These are phyloP conservation scores for Xerocomellus amylosporus DNA, from an alignment of 768 basidiomycete genomes.

Conservation along the genomic window DNA sequence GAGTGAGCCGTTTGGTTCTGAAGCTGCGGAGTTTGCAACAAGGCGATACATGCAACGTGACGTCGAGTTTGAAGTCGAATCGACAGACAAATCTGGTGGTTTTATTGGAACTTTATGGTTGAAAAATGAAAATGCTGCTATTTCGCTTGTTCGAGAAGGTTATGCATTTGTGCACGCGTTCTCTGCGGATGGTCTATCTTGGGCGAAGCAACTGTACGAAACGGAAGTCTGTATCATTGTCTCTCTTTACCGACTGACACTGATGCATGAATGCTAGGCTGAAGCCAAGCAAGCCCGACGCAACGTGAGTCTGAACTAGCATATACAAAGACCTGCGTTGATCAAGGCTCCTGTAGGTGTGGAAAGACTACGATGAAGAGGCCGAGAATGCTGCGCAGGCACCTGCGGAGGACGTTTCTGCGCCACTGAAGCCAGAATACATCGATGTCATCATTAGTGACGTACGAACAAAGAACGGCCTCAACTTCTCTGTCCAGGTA, in stretches of 20 bases:
- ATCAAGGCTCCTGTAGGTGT: slow-evolving; percentile 53
- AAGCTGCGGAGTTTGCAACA: slow-evolving; percentile 77
- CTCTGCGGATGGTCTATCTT: slow-evolving; percentile 79
- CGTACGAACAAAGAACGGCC: slow-evolving; percentile 67
- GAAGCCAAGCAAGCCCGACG: slow-evolving; percentile 78
- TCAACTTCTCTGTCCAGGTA: slow-evolving; percentile 90
- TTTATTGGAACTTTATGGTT: slow-evolving; percentile 88
- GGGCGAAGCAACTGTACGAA: slow-evolving; percentile 74
- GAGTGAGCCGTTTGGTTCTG: slow-evolving; percentile 82
- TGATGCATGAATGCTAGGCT: slow-evolving; percentile 40
- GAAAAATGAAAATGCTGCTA: slow-evolving; percentile 83
- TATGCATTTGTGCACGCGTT: slow-evolving; percentile 85
- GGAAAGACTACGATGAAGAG: slow-evolving; percentile 79
- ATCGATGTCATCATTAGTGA: slow-evolving; percentile 92
- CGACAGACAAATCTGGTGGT: slow-evolving; percentile 90
- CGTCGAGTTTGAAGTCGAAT: slow-evolving; percentile 88
- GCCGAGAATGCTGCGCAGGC: slow-evolving; percentile 55
- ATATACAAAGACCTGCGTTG: not conserved
- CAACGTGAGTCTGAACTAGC: slow-evolving; percentile 54
- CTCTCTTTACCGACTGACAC: not conserved
- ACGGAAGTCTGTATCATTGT: slow-evolving; percentile 63
- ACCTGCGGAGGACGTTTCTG: slow-evolving; percentile 43
- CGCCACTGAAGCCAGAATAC: slow-evolving; percentile 76
- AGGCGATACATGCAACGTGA: slow-evolving; percentile 91
- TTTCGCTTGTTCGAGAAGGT: slow-evolving; percentile 82